A percentile compares a stretch with the other conserved stretches of the same genome.
These are phyloP conservation scores for Quambalaria eucalypti DNA, from an alignment of 1,284 basidiomycete genomes.

Conservation along the genomic window DNA sequence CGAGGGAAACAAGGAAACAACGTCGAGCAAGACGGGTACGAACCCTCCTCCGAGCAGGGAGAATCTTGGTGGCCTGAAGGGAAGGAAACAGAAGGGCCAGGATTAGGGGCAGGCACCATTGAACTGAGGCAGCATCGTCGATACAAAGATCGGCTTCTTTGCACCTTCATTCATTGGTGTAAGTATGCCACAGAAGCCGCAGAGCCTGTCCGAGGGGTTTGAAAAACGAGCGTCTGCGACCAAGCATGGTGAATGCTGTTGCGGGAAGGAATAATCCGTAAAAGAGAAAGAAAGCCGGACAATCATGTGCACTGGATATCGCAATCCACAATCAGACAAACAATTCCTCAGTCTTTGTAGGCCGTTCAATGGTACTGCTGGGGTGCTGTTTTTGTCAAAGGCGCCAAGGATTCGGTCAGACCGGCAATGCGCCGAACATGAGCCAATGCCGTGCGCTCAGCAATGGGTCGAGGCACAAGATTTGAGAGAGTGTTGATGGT, in stretches of 20 bases:
- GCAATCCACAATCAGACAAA: neutral
- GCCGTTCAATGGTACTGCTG: constrained; percentile 6
- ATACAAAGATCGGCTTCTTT: neutral
- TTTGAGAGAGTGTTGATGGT: too few relatives aligned
- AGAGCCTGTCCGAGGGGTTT: neutral
- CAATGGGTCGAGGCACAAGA: too few relatives aligned
- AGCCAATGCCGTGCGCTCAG: too few relatives aligned
- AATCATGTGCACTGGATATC: constrained; percentile 8
- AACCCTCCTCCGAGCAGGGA: neutral
- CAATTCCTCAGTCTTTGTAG: neutral
- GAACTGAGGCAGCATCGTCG: neutral
- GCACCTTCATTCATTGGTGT: neutral
- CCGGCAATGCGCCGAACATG: too few relatives aligned
- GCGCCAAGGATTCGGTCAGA: too few relatives aligned
- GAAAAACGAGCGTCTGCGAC: too few relatives aligned
- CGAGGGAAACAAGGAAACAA: neutral
- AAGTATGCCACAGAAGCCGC: neutral
- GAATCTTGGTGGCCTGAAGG: neutral
- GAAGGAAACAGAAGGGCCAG: neutral
- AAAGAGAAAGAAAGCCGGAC: neutral
- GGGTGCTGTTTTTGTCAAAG: constrained; percentile 28
- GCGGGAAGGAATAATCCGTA: neutral
- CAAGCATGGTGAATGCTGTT: neutral
- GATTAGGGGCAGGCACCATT: neutral
- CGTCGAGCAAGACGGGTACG: neutral